Evolutionary conservation across 306 rosid genomes (phyloP), one percentile per base, ranked within the genome.

Genomic region (Inga leiocalycina): DNA sequence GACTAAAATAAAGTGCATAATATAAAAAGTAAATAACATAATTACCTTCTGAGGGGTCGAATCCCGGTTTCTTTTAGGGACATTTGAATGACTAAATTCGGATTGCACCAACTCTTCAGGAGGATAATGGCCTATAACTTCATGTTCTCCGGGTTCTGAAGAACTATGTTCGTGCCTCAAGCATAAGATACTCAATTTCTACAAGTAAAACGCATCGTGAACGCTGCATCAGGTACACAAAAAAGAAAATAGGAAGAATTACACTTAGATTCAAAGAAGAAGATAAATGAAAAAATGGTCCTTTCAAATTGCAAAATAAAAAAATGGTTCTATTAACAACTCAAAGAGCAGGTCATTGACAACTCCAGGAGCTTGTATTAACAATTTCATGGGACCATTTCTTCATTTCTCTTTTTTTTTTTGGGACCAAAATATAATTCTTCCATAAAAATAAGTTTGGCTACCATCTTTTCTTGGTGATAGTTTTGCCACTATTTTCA

Each of bases 111-210:
- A 79, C 61, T 92, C 92, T 82, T 93, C 90, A 5, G 88, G 88
- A 70, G 88, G 74, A 88, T 54, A 85, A 44, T 81, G 89, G 69
- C 87, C 85, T 67, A 83, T 71, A 74, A 81, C 68, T 54, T 91
- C 94, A 54, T 87, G 86, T 39, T 91, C 88, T 79, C 91, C 84
- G 44, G 90, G 83, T 71, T 91, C 96, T 12, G 98, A 83, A 69
- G 91, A 86, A 70, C 46, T 85, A 65, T 89, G 85, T 54, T 91
- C 93, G 44, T 88, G 88, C 87, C 96, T 89, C 88, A 92, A 94
- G 89, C 97, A 94, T 68, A 82, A 84, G 83, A 94, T 91, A 77
- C 85, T 88, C 87, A 91, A 86, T 72, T 83, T 89, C 96, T 94
- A 90, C 90, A 89, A 85, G 34, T 75, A 59, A 62, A 73, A 73